Percentiles rank a stretch among this genome's conserved stretches.
These are phyloP conservation scores for Inga laurina DNA, from an alignment of 306 rosid genomes.

Conservation along the genomic window DNA sequence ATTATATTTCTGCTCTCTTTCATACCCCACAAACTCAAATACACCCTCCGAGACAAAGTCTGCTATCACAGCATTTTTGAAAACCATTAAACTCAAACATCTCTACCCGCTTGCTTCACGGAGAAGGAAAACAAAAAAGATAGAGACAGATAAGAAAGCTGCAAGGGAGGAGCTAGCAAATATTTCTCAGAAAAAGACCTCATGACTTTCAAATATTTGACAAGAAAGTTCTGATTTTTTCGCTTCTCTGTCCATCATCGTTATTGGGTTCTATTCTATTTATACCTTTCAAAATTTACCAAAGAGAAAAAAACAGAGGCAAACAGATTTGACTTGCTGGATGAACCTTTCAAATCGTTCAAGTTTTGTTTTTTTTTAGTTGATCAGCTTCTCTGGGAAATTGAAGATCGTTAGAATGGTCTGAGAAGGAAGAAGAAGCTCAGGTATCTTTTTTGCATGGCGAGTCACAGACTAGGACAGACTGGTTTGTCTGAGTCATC, in stretches of 20 bases:
- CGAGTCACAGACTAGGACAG: constrained; percentile 69
- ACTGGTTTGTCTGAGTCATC: constrained; percentile 80
- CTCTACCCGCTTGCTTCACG: constrained; percentile 50
- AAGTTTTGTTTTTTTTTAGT: neutral
- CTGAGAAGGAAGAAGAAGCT: constrained; percentile 26
- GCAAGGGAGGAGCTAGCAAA: constrained; percentile 16
- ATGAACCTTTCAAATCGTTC: constrained; percentile 33
- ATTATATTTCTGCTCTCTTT: constrained; percentile 3
- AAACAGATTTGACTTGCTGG: constrained; percentile 27
- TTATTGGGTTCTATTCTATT: constrained; percentile 38
- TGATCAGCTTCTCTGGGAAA: constrained; percentile 39
- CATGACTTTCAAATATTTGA: constrained; percentile 39
- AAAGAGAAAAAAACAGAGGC: constrained; percentile 36
- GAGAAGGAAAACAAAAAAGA: constrained; percentile 43
- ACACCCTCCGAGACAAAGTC: constrained; percentile 39
- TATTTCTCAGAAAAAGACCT: constrained; percentile 53
- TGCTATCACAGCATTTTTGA: constrained; percentile 53
- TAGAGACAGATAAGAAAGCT: constrained; percentile 35
- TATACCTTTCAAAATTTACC: constrained; percentile 28
- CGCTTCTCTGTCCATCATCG: constrained; percentile 35
- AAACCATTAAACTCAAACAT: constrained; percentile 39
- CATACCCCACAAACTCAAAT: constrained; percentile 36
- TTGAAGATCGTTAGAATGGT: constrained; percentile 42
- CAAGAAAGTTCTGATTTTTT: constrained; percentile 60
- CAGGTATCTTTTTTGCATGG: constrained; percentile 58